Evolutionary conservation across 2,329 filamentous ascomycete species (phyloP).

Genomic region (Fusarium longipes): DNA sequence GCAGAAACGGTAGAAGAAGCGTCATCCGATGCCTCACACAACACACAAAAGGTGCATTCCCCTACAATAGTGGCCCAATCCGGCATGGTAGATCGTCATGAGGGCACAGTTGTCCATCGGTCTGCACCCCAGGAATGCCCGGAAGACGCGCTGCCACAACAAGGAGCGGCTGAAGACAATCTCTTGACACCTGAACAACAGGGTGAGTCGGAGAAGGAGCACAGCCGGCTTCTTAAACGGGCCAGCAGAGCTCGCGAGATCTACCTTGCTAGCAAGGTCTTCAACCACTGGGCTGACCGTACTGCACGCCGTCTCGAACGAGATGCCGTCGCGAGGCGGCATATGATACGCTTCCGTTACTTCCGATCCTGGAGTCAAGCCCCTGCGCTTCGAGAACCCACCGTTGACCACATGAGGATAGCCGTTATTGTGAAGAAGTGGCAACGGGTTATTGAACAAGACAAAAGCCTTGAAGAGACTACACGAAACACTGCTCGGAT

Average conservation of each 20-base stretch:
- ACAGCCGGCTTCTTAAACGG: slow-evolving; percentile 54
- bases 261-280: slow-evolving; percentile 62
- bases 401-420: slow-evolving; percentile 47
- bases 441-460: slow-evolving; percentile 46
- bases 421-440: slow-evolving; percentile 50
- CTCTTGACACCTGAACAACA: slow-evolving; percentile 20
- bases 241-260: slow-evolving; percentile 73
- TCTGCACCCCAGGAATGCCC: slow-evolving; percentile 9
- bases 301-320: slow-evolving; percentile 73
- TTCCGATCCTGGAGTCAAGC: slow-evolving; percentile 53
- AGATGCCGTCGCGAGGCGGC: slow-evolving; percentile 74
- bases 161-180: slow-evolving; percentile 5
- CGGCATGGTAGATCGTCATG: slow-evolving; percentile 9
- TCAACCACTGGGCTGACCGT: slow-evolving; percentile 70
- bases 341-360: slow-evolving; percentile 71
- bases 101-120: slow-evolving; percentile 13
- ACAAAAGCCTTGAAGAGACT: slow-evolving; percentile 44
- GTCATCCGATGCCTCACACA: neutral
- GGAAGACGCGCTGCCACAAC: neutral
- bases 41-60: slow-evolving; percentile 2
- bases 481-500: slow-evolving; percentile 40
- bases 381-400: slow-evolving; percentile 48
- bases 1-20: slow-evolving; percentile 5
- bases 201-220: slow-evolving; percentile 25
- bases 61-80: slow-evolving; percentile 3